Percentiles rank a stretch among this genome's conserved stretches.
These are phyloP conservation scores for Fusarium poae DNA, from an alignment of 2,329 filamentous ascomycete species.

Conservation along the genomic window DNA sequence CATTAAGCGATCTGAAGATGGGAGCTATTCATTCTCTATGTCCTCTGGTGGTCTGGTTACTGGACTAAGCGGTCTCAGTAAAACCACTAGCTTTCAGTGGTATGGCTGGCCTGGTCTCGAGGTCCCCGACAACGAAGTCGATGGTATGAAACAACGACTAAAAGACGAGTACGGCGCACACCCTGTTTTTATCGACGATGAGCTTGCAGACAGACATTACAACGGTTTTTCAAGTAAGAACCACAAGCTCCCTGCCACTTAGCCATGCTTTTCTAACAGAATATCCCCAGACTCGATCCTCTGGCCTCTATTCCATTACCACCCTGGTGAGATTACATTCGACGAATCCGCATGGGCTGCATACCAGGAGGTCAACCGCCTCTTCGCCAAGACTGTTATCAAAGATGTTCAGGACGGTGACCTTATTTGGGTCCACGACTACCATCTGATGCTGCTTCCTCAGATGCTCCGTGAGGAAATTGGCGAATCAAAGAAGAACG, in stretches of 20 bases:
- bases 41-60: constrained; percentile 96
- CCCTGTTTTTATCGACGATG: constrained; percentile 92
- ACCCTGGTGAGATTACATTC: constrained; percentile 97
- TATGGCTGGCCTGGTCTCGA: constrained; percentile 98
- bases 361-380: constrained; percentile 91
- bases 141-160: constrained; percentile 79
- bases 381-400: constrained; percentile 90
- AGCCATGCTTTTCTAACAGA: constrained; percentile 10
- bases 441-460: constrained; percentile 96
- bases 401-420: constrained; percentile 93
- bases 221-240: constrained; percentile 94
- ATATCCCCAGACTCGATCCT: constrained; percentile 83
- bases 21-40: constrained; percentile 94
- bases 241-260: background rate
- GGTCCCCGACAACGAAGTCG: constrained; percentile 85
- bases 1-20: constrained; percentile 93
- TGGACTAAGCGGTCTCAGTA: constrained; percentile 89
- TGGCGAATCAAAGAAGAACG: constrained; percentile 82
- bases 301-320: constrained; percentile 99
- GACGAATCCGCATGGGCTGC: constrained; percentile 95
- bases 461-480: constrained; percentile 95
- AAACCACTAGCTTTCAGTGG: constrained; percentile 96
- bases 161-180: constrained; percentile 90
- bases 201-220: constrained; percentile 94
- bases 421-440: constrained; percentile 98